These are phyloP conservation scores for Citrus trifoliata DNA, from an alignment of 345 rosid genomes.

Conservation along the genomic window DNA sequence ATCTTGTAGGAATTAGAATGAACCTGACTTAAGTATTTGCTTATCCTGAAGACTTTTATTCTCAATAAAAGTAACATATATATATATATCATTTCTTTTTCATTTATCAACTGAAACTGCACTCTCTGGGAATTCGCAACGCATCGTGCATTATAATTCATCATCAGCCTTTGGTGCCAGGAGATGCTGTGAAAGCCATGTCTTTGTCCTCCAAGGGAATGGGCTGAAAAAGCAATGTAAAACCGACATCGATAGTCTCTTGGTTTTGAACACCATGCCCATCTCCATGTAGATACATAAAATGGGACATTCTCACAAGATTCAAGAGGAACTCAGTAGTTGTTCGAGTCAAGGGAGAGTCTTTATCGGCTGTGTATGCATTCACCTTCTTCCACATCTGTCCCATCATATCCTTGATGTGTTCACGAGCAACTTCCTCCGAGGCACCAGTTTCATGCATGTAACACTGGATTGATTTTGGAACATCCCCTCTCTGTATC, in stretches of 20 bases:
- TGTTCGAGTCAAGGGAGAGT: background rate
- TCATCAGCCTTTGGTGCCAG: too few relatives aligned
- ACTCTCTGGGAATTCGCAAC: too few relatives aligned
- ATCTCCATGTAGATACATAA: slow-evolving; percentile 10
- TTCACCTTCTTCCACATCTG: slow-evolving; percentile 31
- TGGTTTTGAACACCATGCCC: background rate
- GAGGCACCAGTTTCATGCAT: slow-evolving; percentile 33
- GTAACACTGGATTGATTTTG: slow-evolving; percentile 37
- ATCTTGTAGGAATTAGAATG: too few relatives aligned
- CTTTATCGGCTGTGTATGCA: background rate
- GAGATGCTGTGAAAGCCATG: too few relatives aligned
- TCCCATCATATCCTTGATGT: slow-evolving; percentile 13
- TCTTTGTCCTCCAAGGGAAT: background rate
- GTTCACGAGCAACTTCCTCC: slow-evolving; percentile 22
- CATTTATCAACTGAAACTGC: too few relatives aligned
- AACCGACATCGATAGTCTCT: background rate
- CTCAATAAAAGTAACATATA: too few relatives aligned
- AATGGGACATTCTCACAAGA: slow-evolving; percentile 1
- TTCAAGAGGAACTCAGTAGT: background rate
- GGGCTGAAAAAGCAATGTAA: slow-evolving; percentile 1
- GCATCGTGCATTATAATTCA: too few relatives aligned
- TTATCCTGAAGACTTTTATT: too few relatives aligned
- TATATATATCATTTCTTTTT: too few relatives aligned
- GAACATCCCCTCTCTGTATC: slow-evolving; percentile 28
- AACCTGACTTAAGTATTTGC: too few relatives aligned